Evolutionary conservation across 306 rosid genomes (phyloP).

Genomic region (Quercus bicolor): DNA sequence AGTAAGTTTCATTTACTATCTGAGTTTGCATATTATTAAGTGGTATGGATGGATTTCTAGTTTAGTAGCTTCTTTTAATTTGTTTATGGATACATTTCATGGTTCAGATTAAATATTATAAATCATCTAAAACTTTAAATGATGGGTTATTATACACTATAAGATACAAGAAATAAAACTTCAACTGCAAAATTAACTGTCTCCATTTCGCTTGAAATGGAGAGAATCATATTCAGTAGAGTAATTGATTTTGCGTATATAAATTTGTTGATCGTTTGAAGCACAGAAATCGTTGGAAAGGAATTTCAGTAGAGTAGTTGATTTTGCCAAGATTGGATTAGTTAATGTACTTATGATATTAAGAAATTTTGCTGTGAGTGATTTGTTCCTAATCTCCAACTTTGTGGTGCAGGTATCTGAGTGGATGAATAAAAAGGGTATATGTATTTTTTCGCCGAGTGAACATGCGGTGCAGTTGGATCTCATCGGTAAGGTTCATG

Average conservation of each 20-base stretch:
- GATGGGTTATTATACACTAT: too few relatives aligned
- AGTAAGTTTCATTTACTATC: background rate
- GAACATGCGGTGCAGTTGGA: slow-evolving; percentile 89
- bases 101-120: too few relatives aligned
- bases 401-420: slow-evolving; percentile 64
- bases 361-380: background rate
- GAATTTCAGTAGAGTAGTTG: background rate
- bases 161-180: too few relatives aligned
- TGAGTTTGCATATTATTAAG: background rate
- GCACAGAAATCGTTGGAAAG: too few relatives aligned
- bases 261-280: too few relatives aligned
- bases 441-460: slow-evolving; percentile 58
- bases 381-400: background rate
- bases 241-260: too few relatives aligned
- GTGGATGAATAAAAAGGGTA: slow-evolving; percentile 73
- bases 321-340: background rate
- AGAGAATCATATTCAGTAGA: too few relatives aligned
- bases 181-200: too few relatives aligned
- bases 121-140: too few relatives aligned
- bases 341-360: background rate
- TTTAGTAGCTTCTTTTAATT: background rate
- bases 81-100: too few relatives aligned
- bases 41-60: background rate
- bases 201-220: too few relatives aligned
- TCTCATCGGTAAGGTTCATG: slow-evolving; percentile 67